phyloP scores from a whole-genome alignment of 768 basidiomycete species.

The Mycena chlorophos region DNA sequence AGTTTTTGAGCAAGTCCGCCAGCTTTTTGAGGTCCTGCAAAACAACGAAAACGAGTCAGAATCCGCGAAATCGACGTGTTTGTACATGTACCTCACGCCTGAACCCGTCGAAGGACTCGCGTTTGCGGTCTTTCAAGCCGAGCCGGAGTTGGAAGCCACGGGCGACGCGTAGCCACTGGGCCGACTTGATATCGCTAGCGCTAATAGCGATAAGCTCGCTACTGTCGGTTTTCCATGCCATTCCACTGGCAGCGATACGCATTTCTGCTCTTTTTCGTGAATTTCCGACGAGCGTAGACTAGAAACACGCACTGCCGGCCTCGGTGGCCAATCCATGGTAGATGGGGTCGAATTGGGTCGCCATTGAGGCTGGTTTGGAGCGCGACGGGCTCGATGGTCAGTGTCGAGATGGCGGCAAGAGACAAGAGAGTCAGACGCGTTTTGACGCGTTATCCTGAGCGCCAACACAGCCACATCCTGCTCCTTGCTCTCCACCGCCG shows the following conservation, averaged over 20 bases:
- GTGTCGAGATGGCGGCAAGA: slow-evolving; percentile 13
- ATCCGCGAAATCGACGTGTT: too few relatives aligned
- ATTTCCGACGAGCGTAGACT: slow-evolving; percentile 4
- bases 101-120: slow-evolving; percentile 93
- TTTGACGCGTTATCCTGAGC: not conserved
- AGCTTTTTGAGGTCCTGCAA: slow-evolving; percentile 89
- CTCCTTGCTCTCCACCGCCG: slow-evolving; percentile 8
- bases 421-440: slow-evolving; percentile 38
- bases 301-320: slow-evolving; percentile 70
- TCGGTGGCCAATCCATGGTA: slow-evolving; percentile 73
- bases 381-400: slow-evolving; percentile 4
- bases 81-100: slow-evolving; percentile 75
- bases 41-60: not conserved
- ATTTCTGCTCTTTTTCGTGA: slow-evolving; percentile 54
- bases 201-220: slow-evolving; percentile 65
- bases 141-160: slow-evolving; percentile 88
- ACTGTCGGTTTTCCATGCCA: slow-evolving; percentile 89
- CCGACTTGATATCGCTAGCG: slow-evolving; percentile 79
- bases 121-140: slow-evolving; percentile 72
- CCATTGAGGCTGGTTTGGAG: slow-evolving; percentile 40
- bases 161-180: slow-evolving; percentile 89
- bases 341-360: slow-evolving; percentile 85
- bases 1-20: slow-evolving; percentile 76
- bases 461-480: slow-evolving; percentile 1
- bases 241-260: slow-evolving; percentile 84